Evolutionary conservation across 2,329 filamentous ascomycete species (phyloP).

Genomic region (Nigrospora sphaerica): DNA sequence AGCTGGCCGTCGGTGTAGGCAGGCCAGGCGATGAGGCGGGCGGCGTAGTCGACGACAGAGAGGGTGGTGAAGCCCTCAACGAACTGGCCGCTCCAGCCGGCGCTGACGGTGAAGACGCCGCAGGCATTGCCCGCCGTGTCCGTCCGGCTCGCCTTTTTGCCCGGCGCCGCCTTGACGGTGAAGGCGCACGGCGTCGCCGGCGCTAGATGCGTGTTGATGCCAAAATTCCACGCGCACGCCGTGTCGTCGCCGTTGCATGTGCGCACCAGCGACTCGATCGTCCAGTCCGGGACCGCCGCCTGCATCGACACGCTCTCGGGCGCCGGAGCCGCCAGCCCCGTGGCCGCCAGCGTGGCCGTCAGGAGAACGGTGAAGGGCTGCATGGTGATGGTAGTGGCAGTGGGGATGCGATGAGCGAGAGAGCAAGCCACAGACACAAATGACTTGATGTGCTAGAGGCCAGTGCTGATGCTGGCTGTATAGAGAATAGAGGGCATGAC

Average conservation of each 20-base stretch:
- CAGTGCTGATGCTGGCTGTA: no score
- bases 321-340: conserved; percentile 11
- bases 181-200: conserved; percentile 27
- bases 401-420: neutral
- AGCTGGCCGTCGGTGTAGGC: conserved; percentile 43
- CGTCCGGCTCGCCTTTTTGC: conserved; percentile 28
- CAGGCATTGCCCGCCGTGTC: conserved; percentile 29
- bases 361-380: conserved; percentile 18
- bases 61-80: conserved; percentile 50
- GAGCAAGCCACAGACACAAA: no score
- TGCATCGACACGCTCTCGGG: conserved; percentile 7
- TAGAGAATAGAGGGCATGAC: no score
- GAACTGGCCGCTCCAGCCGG: conserved; percentile 50
- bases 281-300: conserved; percentile 27
- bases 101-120: conserved; percentile 44
- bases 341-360: conserved; percentile 7
- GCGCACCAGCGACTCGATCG: conserved; percentile 28
- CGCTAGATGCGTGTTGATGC: conserved; percentile 26
- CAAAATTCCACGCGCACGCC: conserved; percentile 32
- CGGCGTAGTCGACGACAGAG: conserved; percentile 37
- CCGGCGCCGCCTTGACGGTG: conserved; percentile 22
- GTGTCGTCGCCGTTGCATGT: conserved; percentile 28
- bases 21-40: conserved; percentile 41
- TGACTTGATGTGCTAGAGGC: no score
- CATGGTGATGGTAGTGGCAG: conserved; percentile 1